Percentiles rank a stretch among this genome's conserved stretches.
phyloP scores from a whole-genome alignment of 768 basidiomycete genomes.

The Rubroboletus satanas region DNA sequence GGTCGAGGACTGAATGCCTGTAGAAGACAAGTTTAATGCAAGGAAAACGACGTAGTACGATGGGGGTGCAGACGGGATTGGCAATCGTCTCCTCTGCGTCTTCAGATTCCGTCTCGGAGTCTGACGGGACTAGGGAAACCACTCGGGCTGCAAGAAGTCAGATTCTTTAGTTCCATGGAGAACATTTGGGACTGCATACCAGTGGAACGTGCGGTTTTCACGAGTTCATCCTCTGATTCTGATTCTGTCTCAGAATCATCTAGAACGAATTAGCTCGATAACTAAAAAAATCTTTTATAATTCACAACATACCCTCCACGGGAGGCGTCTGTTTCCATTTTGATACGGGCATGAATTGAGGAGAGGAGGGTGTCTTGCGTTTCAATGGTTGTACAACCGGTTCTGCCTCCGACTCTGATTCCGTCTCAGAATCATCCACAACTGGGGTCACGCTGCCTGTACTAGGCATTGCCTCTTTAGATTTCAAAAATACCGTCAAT shows the following conservation, averaged over 20 bases:
- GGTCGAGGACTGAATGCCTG: constrained; percentile 50
- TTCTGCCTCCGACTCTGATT: constrained; percentile 31
- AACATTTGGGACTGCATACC: constrained; percentile 18
- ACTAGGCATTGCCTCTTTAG: constrained; percentile 1
- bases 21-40: neutral
- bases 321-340: constrained; percentile 19
- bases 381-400: constrained; percentile 8
- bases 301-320: constrained; percentile 16
- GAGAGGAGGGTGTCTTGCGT: constrained; percentile 25
- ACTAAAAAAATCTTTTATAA: neutral
- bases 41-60: neutral
- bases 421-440: constrained; percentile 30
- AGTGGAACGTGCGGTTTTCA: constrained; percentile 3
- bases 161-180: neutral
- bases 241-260: constrained; percentile 48
- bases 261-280: neutral
- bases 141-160: neutral
- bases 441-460: neutral
- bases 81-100: constrained; percentile 31
- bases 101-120: constrained; percentile 47
- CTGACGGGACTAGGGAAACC: constrained; percentile 6
- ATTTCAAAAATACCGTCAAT: constrained; percentile 9
- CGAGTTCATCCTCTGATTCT: constrained; percentile 32
- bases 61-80: constrained; percentile 27
- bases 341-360: constrained; percentile 2